Conservation (phyloP, 2,329 filamentous ascomycete genomes). For the Corniculantispora saksenae region DNA sequence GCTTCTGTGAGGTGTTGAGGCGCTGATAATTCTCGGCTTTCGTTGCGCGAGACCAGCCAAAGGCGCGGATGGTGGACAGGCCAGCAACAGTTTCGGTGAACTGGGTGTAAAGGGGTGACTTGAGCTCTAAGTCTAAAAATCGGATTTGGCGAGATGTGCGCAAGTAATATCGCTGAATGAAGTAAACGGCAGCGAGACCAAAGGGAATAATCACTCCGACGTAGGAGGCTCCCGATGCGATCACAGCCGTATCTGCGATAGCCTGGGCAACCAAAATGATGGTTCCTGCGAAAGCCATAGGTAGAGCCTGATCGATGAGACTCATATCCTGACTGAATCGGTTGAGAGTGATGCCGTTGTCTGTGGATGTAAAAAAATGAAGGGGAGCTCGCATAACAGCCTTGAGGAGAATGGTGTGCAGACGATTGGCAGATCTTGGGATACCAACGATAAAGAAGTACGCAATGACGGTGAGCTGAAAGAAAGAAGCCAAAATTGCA, state of each 20-base stretch:
- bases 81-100: conserved; percentile 48
- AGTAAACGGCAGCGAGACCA: conserved; percentile 41
- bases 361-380: conserved; percentile 42
- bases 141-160: conserved; percentile 56
- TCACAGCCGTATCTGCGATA: conserved; percentile 32
- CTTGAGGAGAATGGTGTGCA: conserved; percentile 27
- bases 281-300: conserved; percentile 34
- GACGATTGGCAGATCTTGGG: conserved; percentile 26
- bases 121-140: conserved; percentile 47
- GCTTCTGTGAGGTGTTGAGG: conserved; percentile 51
- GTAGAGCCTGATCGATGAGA: conserved; percentile 42
- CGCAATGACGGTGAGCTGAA: conserved; percentile 21
- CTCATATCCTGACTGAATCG: conserved; percentile 47
- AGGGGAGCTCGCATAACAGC: conserved; percentile 38
- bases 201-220: conserved; percentile 44
- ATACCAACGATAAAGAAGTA: conserved; percentile 29
- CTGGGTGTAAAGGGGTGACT: conserved; percentile 42
- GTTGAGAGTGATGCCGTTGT: conserved; percentile 44
- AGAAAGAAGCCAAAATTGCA: conserved; percentile 21
- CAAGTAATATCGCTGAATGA: conserved; percentile 55
- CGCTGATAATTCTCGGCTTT: conserved; percentile 37
- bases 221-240: conserved; percentile 41
- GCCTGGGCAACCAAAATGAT: conserved; percentile 22
- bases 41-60: conserved; percentile 40
- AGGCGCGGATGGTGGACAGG: conserved; percentile 39